These are phyloP conservation scores for Papilionanthe hybrid DNA, from an alignment of 116 monocot species.

Conservation along the genomic window DNA sequence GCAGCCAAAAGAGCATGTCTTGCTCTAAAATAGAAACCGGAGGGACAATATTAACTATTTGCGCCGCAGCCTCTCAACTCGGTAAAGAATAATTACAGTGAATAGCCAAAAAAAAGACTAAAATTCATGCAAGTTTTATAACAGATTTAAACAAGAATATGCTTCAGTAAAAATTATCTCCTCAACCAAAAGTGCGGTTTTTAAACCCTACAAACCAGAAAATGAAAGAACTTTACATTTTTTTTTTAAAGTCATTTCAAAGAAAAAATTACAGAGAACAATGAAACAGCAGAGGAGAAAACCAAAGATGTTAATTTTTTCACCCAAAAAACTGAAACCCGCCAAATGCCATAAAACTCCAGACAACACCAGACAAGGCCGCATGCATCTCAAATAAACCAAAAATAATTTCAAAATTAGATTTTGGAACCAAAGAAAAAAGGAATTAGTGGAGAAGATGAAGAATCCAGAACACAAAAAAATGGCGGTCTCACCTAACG, in stretches of 20 bases:
- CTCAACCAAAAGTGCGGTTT: too few relatives aligned
- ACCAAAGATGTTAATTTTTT: not conserved
- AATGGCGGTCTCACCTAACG: slow-evolving; percentile 35
- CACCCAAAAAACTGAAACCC: not conserved
- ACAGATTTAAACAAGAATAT: not conserved
- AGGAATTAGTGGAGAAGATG: not conserved
- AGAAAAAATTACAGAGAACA: not conserved
- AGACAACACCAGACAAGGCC: not conserved
- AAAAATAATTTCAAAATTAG: not conserved
- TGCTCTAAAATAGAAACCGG: not conserved
- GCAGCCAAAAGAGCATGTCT: slow-evolving; percentile 2
- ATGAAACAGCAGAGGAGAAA: not conserved
- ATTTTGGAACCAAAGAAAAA: not conserved
- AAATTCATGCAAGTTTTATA: not conserved
- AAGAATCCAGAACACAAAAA: not conserved
- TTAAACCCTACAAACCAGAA: too few relatives aligned
- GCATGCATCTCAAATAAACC: not conserved
- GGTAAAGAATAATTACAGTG: not conserved
- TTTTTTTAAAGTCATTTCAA: too few relatives aligned
- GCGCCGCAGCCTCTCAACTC: not conserved
- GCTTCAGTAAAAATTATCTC: too few relatives aligned
- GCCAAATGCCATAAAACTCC: not conserved
- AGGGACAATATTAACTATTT: not conserved
- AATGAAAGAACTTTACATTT: too few relatives aligned
- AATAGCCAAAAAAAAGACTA: not conserved